Conservation (phyloP, 371 early-diverging fungal species). For the Saksenaea vasiformis region DNA sequence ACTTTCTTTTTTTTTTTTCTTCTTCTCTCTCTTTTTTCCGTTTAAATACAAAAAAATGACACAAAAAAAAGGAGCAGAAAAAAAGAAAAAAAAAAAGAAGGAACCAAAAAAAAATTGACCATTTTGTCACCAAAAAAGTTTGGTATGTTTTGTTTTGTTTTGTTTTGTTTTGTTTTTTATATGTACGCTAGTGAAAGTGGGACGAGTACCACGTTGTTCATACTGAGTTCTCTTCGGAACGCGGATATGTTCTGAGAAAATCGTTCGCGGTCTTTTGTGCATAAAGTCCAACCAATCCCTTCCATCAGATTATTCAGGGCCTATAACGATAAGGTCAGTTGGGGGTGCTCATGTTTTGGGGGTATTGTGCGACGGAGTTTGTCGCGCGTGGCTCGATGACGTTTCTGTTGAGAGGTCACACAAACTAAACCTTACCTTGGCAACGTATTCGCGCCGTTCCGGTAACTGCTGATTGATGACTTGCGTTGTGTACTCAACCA, state of each 20-base stretch:
- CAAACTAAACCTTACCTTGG: conserved; percentile 52
- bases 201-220: conserved; percentile 55
- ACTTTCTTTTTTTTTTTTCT: no score
- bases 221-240: conserved; percentile 63
- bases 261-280: conserved; percentile 70
- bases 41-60: no score
- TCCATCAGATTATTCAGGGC: conserved; percentile 65
- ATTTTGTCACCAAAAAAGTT: no score
- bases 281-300: conserved; percentile 65
- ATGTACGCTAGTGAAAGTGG: conserved; percentile 28
- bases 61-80: background rate
- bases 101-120: no score
- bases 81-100: background rate
- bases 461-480: conserved; percentile 74
- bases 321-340: conserved; percentile 21
- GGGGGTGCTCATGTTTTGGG: background rate
- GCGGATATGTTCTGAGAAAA: conserved; percentile 79
- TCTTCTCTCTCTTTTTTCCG: background rate
- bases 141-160: background rate
- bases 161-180: background rate
- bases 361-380: background rate
- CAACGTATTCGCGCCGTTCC: conserved; percentile 68
- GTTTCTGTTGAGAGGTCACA: background rate
- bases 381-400: conserved; percentile 4
- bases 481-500: conserved; percentile 63